phyloP scores from a whole-genome alignment of 192 early-diverging fungal genomes.

The Gorgonomyces haynaldii region DNA sequence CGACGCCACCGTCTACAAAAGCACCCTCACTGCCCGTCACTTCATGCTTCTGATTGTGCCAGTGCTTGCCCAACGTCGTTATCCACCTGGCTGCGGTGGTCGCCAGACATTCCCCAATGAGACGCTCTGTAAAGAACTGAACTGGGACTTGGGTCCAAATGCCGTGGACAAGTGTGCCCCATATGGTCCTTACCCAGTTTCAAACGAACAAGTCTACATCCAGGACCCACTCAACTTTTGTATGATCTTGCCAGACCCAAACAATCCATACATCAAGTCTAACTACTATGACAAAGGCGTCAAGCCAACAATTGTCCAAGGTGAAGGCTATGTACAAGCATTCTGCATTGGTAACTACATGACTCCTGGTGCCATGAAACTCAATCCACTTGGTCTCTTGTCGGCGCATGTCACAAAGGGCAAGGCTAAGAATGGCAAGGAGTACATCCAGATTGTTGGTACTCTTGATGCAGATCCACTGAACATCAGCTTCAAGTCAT shows the following conservation, averaged over 20 bases:
- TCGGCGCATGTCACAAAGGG: constrained; percentile 16
- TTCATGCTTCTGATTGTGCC: no score
- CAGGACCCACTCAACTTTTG: constrained; percentile 23
- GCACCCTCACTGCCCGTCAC: no score
- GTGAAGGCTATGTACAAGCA: constrained; percentile 17
- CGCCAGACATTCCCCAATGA: background rate
- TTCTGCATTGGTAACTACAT: constrained; percentile 22
- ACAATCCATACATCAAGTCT: constrained; percentile 9
- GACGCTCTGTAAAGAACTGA: background rate
- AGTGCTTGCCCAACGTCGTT: no score
- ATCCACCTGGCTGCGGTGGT: background rate
- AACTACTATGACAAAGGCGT: constrained; percentile 15
- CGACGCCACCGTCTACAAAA: no score
- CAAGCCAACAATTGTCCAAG: constrained; percentile 17
- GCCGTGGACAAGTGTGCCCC: constrained; percentile 13
- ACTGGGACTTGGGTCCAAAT: constrained; percentile 1
- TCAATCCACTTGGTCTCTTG: constrained; percentile 8
- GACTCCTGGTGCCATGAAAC: constrained; percentile 8
- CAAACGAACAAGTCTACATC: constrained; percentile 24
- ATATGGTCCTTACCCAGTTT: constrained; percentile 2
- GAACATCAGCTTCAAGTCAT: constrained; percentile 9
- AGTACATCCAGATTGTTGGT: constrained; percentile 17
- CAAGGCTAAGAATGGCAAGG: background rate
- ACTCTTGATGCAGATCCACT: constrained; percentile 5
- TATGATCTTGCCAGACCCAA: constrained; percentile 22